These are phyloP conservation scores for Fusarium veterinarium DNA, from an alignment of 2,329 filamentous ascomycete species.

Conservation along the genomic window DNA sequence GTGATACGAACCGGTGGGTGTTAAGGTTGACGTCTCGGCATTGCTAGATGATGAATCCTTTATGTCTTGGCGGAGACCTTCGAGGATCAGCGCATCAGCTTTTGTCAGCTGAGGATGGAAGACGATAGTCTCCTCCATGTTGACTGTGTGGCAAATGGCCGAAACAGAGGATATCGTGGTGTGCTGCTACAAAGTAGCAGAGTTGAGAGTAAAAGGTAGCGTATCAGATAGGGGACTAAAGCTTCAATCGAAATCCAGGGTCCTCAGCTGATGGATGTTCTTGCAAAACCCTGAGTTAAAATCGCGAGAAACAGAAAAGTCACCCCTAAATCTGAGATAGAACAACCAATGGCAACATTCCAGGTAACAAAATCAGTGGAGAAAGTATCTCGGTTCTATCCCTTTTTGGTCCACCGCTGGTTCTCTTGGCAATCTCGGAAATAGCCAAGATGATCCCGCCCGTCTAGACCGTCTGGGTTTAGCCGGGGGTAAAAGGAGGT, in stretches of 20 bases:
- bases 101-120: conserved; percentile 31
- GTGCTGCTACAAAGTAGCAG: neutral
- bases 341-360: conserved; percentile 2
- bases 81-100: conserved; percentile 26
- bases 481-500: neutral
- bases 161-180: neutral
- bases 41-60: conserved; percentile 5
- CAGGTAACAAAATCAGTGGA: conserved; percentile 4
- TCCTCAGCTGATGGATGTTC: conserved; percentile 9
- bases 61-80: conserved; percentile 28
- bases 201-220: neutral
- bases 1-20: conserved; percentile 9
- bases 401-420: conserved; percentile 7
- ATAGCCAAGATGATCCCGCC: conserved; percentile 1
- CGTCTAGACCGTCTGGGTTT: neutral
- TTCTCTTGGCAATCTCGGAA: conserved; percentile 19
- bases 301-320: conserved; percentile 12
- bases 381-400: neutral
- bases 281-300: conserved; percentile 12
- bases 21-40: neutral
- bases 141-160: neutral
- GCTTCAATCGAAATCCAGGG: neutral
- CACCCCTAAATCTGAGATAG: conserved; percentile 16
- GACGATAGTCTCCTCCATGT: conserved; percentile 23
- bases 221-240: neutral